These are phyloP conservation scores for Aspergillus hortae DNA, from an alignment of 2,329 filamentous ascomycete genomes.

Conservation along the genomic window DNA sequence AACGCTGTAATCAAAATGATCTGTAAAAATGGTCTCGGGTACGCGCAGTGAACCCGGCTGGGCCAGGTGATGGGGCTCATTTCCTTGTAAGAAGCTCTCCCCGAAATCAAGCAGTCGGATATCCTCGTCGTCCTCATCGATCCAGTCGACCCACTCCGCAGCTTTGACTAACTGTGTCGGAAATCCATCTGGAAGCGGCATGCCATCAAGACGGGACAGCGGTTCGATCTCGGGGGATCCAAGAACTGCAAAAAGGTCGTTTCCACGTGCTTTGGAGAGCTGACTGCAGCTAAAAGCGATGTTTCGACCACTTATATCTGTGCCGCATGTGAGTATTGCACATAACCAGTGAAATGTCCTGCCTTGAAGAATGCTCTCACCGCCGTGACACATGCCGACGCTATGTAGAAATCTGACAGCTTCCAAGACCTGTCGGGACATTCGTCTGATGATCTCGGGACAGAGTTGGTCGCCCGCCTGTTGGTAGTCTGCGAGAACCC, in stretches of 20 bases:
- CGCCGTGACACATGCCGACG: slow-evolving; percentile 28
- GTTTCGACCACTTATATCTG: slow-evolving; percentile 28
- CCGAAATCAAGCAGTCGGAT: slow-evolving; percentile 23
- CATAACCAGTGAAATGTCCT: neutral
- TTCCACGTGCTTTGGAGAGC: slow-evolving; percentile 7
- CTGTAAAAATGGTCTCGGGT: slow-evolving; percentile 30
- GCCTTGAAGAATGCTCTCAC: slow-evolving; percentile 15
- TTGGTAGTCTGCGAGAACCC: slow-evolving; percentile 20
- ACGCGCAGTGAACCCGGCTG: slow-evolving; percentile 24
- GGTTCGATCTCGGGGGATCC: slow-evolving; percentile 17
- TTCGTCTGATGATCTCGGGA: slow-evolving; percentile 21
- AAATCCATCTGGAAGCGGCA: slow-evolving; percentile 17
- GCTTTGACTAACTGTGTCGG: slow-evolving; percentile 23
- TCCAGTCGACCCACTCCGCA: slow-evolving; percentile 21
- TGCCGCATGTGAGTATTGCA: slow-evolving; percentile 7
- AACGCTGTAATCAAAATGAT: slow-evolving; percentile 27
- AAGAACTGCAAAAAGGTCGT: slow-evolving; percentile 18
- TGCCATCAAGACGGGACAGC: slow-evolving; percentile 17
- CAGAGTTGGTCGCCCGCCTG: slow-evolving; percentile 17
- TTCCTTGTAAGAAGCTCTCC: slow-evolving; percentile 18
- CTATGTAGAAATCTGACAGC: slow-evolving; percentile 26
- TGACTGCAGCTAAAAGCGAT: slow-evolving; percentile 21
- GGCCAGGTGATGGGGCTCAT: slow-evolving; percentile 18
- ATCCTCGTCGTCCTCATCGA: slow-evolving; percentile 25
- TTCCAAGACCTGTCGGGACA: slow-evolving; percentile 26